Evolutionary conservation across 139 green algal species (phyloP), one percentile per base, ranked within the genome.

Genomic region (Micractinium sp.): DNA sequence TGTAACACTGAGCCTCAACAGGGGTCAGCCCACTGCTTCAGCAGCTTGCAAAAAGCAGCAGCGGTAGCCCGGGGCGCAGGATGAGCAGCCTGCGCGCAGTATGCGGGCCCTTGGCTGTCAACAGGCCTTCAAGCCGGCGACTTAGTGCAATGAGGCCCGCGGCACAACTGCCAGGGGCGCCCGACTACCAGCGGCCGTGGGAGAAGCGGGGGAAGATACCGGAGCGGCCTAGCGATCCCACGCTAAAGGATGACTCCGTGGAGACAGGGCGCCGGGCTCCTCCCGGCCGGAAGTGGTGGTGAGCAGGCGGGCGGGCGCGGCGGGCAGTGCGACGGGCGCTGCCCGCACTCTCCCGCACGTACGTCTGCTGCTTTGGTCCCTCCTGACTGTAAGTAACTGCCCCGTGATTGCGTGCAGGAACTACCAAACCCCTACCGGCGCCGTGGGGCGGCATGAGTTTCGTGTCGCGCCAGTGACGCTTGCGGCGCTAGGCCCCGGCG

Each of bases 211-310:
- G 47, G 9, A 56, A 56, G 47, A 9, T 0, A 80, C 35, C 12
- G 20, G 16, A 29, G n/a, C 33, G 33, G 31, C 33, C 2, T 14
- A 47, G 15, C 33, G 74, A 80, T 22, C 74, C 74, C 74, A 80
- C 74, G 23, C 33, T 80, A 12, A 23, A 47, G 36, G 74, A 38
- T 16, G 36, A 20, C 33, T 22, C 74, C 33, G 74, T 41, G 63
- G 63, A 23, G 22, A 23, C 63, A 47, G 74, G 74, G 0, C 74
- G 74, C 15, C 15, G 33, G 12, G 33, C 74, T 9, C 18, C 74
- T 33, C 15, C 33, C 47, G 74, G 74, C 9, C 81, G 81, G 15
- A 85, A 85, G 81, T 85, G 81, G 81, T 85, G 81, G 81, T 85
- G 81, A 73, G 81, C 76, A n/a, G 74, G 36, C 19, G 38, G 38